These are phyloP conservation scores for Ascochyta pisi DNA, from an alignment of 2,329 filamentous ascomycete species.

Conservation along the genomic window DNA sequence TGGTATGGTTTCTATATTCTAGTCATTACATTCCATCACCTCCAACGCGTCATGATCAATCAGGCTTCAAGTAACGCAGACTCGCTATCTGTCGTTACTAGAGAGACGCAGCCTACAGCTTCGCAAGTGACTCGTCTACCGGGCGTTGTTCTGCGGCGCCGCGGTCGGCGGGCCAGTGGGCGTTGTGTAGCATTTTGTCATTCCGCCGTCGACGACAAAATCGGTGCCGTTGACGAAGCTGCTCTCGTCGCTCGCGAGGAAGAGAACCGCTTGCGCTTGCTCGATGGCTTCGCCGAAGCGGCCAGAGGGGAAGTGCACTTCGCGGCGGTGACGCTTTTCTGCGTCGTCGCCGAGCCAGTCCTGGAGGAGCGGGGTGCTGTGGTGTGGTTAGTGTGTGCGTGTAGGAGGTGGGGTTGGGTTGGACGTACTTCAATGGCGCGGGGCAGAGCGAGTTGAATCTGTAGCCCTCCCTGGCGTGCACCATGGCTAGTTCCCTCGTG, in stretches of 20 bases:
- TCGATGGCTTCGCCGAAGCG: constrained; percentile 93
- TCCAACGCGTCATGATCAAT: too few relatives aligned
- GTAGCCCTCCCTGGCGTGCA: constrained; percentile 87
- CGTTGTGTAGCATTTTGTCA: constrained; percentile 86
- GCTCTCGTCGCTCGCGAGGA: constrained; percentile 85
- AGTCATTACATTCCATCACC: constrained; percentile 7
- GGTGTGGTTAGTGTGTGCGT: neutral
- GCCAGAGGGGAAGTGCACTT: constrained; percentile 87
- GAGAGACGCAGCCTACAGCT: too few relatives aligned
- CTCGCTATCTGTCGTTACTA: too few relatives aligned
- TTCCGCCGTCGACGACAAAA: constrained; percentile 93
- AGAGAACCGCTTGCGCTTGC: constrained; percentile 87
- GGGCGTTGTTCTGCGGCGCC: constrained; percentile 60
- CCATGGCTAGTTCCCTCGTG: constrained; percentile 89
- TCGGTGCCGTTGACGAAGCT: constrained; percentile 91
- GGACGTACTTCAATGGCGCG: constrained; percentile 78
- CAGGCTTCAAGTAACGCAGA: too few relatives aligned
- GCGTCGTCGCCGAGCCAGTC: constrained; percentile 91
- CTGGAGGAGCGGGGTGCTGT: constrained; percentile 81
- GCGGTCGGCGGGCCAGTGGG: constrained; percentile 63
- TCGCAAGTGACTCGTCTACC: constrained; percentile 8
- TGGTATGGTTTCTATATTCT: constrained; percentile 10
- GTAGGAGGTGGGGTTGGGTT: neutral
- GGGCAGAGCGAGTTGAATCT: constrained; percentile 92
- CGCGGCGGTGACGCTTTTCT: constrained; percentile 79